phyloP scores from a whole-genome alignment of 2,329 filamentous ascomycete genomes.

The Leptographium flavum region DNA sequence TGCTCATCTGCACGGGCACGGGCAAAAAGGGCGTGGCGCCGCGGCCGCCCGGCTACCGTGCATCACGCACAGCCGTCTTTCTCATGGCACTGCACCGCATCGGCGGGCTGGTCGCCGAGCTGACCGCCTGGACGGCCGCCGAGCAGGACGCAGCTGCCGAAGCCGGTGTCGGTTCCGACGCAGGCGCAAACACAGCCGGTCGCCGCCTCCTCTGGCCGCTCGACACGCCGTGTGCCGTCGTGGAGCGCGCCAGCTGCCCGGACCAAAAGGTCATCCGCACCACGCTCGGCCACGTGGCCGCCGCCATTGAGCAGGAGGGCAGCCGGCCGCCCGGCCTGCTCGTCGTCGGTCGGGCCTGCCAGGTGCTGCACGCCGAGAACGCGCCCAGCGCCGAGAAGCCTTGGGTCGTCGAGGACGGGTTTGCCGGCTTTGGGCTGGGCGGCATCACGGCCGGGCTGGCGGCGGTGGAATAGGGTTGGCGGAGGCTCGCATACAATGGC shows the following conservation, averaged over 20 bases:
- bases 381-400: background rate
- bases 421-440: conserved; percentile 7
- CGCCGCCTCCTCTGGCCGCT: conserved; percentile 48
- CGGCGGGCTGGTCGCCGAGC: conserved; percentile 53
- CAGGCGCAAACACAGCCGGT: background rate
- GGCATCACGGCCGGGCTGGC: conserved; percentile 1
- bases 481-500: no score
- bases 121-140: conserved; percentile 35
- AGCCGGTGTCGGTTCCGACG: no score
- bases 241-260: conserved; percentile 85
- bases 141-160: conserved; percentile 18
- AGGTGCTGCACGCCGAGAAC: conserved; percentile 45
- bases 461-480: background rate
- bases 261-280: conserved; percentile 89
- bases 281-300: conserved; percentile 62
- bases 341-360: conserved; percentile 73
- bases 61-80: conserved; percentile 74
- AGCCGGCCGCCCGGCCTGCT: conserved; percentile 79
- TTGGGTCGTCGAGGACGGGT: conserved; percentile 12
- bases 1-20: conserved; percentile 92
- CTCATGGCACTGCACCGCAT: conserved; percentile 91
- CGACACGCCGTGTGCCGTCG: conserved; percentile 75
- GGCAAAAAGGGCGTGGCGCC: conserved; percentile 78
- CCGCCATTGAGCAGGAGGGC: conserved; percentile 78
- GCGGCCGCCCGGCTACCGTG: conserved; percentile 63